Conservation (phyloP, 495 filamentous ascomycete genomes). For the Aspergillus steynii region DNA sequence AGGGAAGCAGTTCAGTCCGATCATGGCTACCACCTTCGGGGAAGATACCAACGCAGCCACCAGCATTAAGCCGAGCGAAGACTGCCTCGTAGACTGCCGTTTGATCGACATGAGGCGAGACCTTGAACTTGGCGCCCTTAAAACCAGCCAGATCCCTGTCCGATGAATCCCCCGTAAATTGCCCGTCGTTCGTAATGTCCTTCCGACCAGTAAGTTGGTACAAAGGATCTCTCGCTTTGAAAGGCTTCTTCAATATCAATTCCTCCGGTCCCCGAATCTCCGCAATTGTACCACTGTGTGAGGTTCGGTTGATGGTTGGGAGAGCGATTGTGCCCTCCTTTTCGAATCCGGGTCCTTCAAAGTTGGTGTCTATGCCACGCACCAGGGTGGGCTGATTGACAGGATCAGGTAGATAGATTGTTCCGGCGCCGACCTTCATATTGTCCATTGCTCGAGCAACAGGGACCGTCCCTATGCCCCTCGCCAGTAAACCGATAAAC, state of each 20-base stretch:
- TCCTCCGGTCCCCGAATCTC: slow-evolving; percentile 81
- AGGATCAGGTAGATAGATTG: slow-evolving; percentile 89
- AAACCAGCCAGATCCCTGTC: slow-evolving; percentile 46
- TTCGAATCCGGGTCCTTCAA: slow-evolving; percentile 69
- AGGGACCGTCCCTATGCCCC: slow-evolving; percentile 79
- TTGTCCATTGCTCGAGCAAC: slow-evolving; percentile 89
- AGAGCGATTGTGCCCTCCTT: slow-evolving; percentile 82
- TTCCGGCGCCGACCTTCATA: slow-evolving; percentile 74
- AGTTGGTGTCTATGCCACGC: slow-evolving; percentile 83
- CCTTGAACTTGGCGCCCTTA: slow-evolving; percentile 78
- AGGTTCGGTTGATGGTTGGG: slow-evolving; percentile 75
- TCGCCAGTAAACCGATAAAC: slow-evolving; percentile 82
- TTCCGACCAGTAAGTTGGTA: slow-evolving; percentile 74
- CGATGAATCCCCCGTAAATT: slow-evolving; percentile 52
- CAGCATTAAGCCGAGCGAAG: slow-evolving; percentile 73
- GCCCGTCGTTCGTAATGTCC: slow-evolving; percentile 61
- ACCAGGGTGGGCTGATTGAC: slow-evolving; percentile 81
- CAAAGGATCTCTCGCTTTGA: slow-evolving; percentile 68
- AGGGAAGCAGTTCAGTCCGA: slow-evolving; percentile 84
- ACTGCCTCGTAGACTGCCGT: slow-evolving; percentile 91
- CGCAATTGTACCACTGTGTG: slow-evolving; percentile 75
- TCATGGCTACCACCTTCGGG: slow-evolving; percentile 98
- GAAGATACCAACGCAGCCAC: slow-evolving; percentile 95
- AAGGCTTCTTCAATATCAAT: slow-evolving; percentile 80
- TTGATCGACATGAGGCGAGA: slow-evolving; percentile 93